Percentiles rank a stretch among this genome's conserved stretches.
Conservation (phyloP, 2,329 filamentous ascomycete species). For the Botryotinia globosa region DNA sequence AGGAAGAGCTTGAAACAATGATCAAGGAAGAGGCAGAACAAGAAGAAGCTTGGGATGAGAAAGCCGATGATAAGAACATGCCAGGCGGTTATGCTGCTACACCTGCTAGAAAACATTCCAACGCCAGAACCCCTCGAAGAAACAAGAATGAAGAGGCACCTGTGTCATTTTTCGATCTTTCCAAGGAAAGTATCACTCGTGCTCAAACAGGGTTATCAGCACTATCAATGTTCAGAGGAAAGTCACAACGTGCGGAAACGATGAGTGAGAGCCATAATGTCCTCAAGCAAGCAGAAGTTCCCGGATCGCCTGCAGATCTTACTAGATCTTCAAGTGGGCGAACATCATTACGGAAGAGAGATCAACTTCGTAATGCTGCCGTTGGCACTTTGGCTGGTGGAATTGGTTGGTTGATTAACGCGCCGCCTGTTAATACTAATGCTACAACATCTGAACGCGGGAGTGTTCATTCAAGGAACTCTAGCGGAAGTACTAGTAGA, state of each 20-base stretch:
- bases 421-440: conserved; percentile 39
- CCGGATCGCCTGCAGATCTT: neutral
- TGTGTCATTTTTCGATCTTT: conserved; percentile 64
- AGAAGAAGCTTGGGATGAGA: conserved; percentile 69
- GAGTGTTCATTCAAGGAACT: neutral
- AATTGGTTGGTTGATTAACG: conserved; percentile 66
- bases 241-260: conserved; percentile 19
- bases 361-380: conserved; percentile 65
- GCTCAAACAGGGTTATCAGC: conserved; percentile 58
- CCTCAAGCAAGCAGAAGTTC: neutral
- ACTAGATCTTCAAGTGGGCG: conserved; percentile 5
- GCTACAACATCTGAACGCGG: neutral
- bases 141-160: conserved; percentile 52
- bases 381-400: conserved; percentile 65
- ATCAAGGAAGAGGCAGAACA: conserved; percentile 64
- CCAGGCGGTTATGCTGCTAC: conserved; percentile 52
- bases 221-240: conserved; percentile 41
- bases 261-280: neutral
- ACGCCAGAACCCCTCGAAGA: conserved; percentile 38
- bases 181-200: conserved; percentile 56
- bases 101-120: conserved; percentile 38
- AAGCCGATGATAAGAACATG: conserved; percentile 56
- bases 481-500: neutral
- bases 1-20: conserved; percentile 70
- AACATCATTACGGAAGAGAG: conserved; percentile 62